Percentiles rank a stretch among this genome's conserved stretches.
phyloP scores from a whole-genome alignment of 495 filamentous ascomycete genomes.

The Podospora comata region DNA sequence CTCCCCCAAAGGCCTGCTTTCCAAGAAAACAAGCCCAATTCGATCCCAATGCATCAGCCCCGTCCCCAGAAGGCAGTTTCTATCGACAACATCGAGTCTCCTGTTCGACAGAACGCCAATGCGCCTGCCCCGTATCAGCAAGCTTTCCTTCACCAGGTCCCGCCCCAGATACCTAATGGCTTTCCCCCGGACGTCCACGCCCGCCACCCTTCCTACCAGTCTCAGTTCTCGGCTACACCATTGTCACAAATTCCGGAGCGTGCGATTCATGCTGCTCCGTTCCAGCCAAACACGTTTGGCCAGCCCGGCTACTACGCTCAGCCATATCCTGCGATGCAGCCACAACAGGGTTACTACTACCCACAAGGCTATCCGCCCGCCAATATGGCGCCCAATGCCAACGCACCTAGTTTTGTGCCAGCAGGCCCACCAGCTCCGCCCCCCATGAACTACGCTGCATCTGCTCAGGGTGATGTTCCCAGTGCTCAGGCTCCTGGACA shows the following conservation, averaged over 20 bases:
- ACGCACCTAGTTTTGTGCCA: slow-evolving; percentile 57
- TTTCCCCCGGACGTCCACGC: slow-evolving; percentile 60
- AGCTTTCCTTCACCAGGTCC: slow-evolving; percentile 90
- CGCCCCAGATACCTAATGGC: slow-evolving; percentile 60
- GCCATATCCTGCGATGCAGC: slow-evolving; percentile 48
- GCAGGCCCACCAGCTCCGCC: slow-evolving; percentile 49
- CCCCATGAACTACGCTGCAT: slow-evolving; percentile 44
- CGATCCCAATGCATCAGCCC: slow-evolving; percentile 92
- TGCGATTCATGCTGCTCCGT: slow-evolving; percentile 86
- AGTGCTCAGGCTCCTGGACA: slow-evolving; percentile 24
- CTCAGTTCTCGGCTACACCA: slow-evolving; percentile 80
- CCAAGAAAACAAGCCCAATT: slow-evolving; percentile 70
- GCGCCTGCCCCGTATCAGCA: slow-evolving; percentile 66
- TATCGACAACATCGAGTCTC: slow-evolving; percentile 89
- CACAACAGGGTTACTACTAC: slow-evolving; percentile 57
- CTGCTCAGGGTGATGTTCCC: slow-evolving; percentile 42
- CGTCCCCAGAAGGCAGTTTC: slow-evolving; percentile 93
- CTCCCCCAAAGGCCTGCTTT: slow-evolving; percentile 69
- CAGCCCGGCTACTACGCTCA: slow-evolving; percentile 63
- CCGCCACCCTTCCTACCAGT: slow-evolving; percentile 70
- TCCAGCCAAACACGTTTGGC: slow-evolving; percentile 71
- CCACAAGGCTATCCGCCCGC: slow-evolving; percentile 47
- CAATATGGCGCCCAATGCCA: slow-evolving; percentile 51
- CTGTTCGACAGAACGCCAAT: slow-evolving; percentile 63
- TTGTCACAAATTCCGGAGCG: slow-evolving; percentile 93